Evolutionary conservation across 768 basidiomycete species (phyloP), one percentile per base, ranked within the genome.

Genomic region (Vishniacozyma victoriae): DNA sequence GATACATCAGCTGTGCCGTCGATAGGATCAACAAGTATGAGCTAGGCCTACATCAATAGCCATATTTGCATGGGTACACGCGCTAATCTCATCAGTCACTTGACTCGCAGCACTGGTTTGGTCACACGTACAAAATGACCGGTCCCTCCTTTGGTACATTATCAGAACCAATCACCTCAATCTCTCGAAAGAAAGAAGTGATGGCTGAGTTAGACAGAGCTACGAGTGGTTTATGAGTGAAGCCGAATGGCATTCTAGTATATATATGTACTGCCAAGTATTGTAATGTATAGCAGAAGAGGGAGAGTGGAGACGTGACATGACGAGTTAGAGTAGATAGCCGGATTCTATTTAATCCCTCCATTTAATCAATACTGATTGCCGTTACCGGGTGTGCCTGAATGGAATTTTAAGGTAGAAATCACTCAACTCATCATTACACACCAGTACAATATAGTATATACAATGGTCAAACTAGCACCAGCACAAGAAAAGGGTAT

Each of bases 31-130:
- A 19, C 36, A 40, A 24, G 23, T 14, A n/a, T 39, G 3, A 26
- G 27, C 48, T 31, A 25, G 41, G 77, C 83, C 70, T 69, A 69
- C 64, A 45, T 92, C 89, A 26, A 93, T 78, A 78, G 88, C 90
- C 90, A 92, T 93, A 70, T 95, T 96, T 63, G 90, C 86, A 67
- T 95, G 91, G 3, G 86, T 87, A 35, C 83, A 85, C 2, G 85
- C 80, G 31, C 87, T 89, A 66, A 40, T 48, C 36, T 1, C n/a
- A 20, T 44, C 39, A 31, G 26, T 26, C 14, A 39, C 29, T 52
- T 35, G 19, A 11, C 3, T n/a, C 22, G 14, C 25, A 25, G 41
- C 19, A 20, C 12, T 18, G 5, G 16, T 2, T 2, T 15, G n/a
- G 14, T 22, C 5, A 7, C 27, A 80, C 85, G 70, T 75, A 92